Base-by-base conservation (phyloP, 345 rosid genomes). In the Salix purpurea region DNA sequence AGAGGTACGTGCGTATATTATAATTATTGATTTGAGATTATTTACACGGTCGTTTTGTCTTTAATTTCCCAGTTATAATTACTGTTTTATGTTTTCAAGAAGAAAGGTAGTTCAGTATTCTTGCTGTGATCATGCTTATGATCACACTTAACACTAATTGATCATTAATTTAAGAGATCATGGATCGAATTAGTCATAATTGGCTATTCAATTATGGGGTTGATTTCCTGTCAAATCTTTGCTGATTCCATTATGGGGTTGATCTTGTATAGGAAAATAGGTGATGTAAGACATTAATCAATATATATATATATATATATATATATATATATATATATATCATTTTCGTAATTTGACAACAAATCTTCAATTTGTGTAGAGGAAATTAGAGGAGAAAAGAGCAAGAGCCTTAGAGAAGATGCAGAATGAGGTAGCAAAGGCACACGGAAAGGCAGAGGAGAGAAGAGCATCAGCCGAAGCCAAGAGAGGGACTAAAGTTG, bases 301-400 rank as follows among this genome's bases (percentile, higher is more conserved):
- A 5, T 34, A 54, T 54, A 32, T 32, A 32, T 32, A 2, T 6
- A 54, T 21, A 52, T 19, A 3, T 7, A 6, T 6, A 52, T 19
- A 52, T n/a, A n/a, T n/a, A n/a, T n/a, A n/a, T n/a, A n/a, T n/a
- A n/a, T n/a, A n/a, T n/a, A n/a, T 6, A 3, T 7, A 6, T 19
- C 60, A 58, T 58, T 32, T 32, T 30, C 69, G 16, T 66, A 19
- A 30, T 37, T 66, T 66, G 2, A 66, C 69, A 21, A 36, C 40
- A 21, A 30, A 4, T 66, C 42, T 34, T 66, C 26, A 66, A 46
- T 52, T 8, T 74, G 34, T 79, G 83, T 68, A 96, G 99, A 96
- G 99, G 89, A 96, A 92, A 73, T 80, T 96, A 66, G 99, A 96
- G 79, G 99, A 96, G 86, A 96, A 90, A 74, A 90, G 94, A 60